Evolutionary conservation across 345 rosid species (phyloP).

Genomic region (Eucalyptus polyanthemos): DNA sequence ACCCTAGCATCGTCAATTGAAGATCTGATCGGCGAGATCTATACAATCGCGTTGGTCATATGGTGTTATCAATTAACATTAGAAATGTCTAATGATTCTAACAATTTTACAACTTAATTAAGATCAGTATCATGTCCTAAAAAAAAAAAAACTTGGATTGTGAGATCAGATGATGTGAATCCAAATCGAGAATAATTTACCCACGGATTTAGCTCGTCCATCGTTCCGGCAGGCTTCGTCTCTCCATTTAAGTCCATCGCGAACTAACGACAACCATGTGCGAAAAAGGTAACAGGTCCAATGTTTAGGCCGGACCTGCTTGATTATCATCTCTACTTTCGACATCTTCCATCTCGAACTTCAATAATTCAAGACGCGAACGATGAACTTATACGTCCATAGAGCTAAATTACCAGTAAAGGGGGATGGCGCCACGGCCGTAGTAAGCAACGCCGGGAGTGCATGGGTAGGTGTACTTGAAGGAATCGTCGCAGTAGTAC

Average conservation of each 20-base stretch:
- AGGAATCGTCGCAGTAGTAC: conserved; percentile 61
- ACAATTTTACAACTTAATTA: neutral
- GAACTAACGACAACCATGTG: neutral
- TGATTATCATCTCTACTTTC: neutral
- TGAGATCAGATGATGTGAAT: neutral
- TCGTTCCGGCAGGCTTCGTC: neutral
- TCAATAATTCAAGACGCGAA: neutral
- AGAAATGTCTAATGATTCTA: neutral
- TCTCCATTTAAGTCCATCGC: neutral
- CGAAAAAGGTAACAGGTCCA: neutral
- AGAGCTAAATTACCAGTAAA: conserved; percentile 38
- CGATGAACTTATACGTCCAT: neutral
- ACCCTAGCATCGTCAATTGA: neutral
- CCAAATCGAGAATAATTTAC: neutral
- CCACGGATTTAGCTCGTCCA: neutral
- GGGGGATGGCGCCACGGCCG: conserved; percentile 80
- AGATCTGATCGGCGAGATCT: neutral
- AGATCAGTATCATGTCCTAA: neutral
- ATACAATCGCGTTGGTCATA: neutral
- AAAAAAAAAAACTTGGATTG: neutral
- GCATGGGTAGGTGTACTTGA: conserved; percentile 62
- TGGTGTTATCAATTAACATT: neutral
- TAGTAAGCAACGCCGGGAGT: conserved; percentile 69
- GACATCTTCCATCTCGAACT: neutral
- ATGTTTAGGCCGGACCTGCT: neutral